These are phyloP conservation scores for Tetrapisispora taiwanensis DNA, from an alignment of 805 yeast genomes.

Conservation along the genomic window DNA sequence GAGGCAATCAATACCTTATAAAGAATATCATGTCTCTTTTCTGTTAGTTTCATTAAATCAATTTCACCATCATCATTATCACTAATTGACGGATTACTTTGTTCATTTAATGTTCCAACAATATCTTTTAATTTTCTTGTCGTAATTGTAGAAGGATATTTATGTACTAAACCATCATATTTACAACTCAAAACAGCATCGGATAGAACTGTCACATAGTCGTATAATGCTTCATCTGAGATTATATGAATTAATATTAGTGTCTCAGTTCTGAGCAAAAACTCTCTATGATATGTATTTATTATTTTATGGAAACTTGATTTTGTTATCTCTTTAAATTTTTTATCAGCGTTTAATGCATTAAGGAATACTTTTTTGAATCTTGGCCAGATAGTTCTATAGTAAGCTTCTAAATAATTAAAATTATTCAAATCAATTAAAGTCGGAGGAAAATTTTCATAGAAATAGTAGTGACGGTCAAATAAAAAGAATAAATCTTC, in stretches of 20 bases:
- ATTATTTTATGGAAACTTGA: constrained; percentile 6
- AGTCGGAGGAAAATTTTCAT: neutral
- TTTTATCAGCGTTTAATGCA: neutral
- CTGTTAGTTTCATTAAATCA: constrained; percentile 16
- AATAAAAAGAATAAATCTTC: constrained; percentile 8
- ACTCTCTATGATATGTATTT: constrained; percentile 7
- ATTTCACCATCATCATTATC: constrained; percentile 5
- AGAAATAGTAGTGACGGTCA: neutral
- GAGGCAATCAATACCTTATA: constrained; percentile 10
- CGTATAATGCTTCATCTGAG: neutral
- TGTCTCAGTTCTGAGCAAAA: constrained; percentile 2
- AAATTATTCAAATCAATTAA: constrained; percentile 5
- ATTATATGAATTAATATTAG: neutral
- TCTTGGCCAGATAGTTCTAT: constrained; percentile 8
- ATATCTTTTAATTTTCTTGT: neutral
- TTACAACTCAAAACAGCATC: neutral
- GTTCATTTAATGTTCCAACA: neutral
- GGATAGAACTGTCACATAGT: neutral
- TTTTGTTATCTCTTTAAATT: neutral
- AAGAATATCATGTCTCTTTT: constrained; percentile 18
- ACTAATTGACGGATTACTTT: neutral
- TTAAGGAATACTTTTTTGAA: constrained; percentile 5
- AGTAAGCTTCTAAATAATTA: constrained; percentile 13
- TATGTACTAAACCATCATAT: neutral
- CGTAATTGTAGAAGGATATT: neutral